Percentiles rank a stretch among this genome's conserved stretches.
phyloP scores from a whole-genome alignment of 2,329 filamentous ascomycete genomes.

The Pseudodiploospora longispora region DNA sequence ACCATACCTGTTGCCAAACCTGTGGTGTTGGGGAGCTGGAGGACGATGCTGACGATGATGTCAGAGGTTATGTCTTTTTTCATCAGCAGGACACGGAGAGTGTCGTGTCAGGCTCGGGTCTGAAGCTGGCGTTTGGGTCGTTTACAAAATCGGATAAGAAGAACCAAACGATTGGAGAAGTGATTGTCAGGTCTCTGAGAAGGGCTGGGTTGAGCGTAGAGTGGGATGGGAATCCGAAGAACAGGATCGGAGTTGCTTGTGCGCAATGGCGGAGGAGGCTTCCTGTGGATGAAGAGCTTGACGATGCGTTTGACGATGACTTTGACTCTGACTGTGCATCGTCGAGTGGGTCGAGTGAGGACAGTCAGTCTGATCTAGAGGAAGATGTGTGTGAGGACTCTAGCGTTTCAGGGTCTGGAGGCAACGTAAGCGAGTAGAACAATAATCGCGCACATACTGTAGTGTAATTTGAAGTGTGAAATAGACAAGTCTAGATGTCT shows the following conservation, averaged over 20 bases:
- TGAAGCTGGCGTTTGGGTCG: background rate
- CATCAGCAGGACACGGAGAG: background rate
- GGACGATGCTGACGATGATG: background rate
- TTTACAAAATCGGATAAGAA: background rate
- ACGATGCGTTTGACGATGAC: constrained; percentile 11
- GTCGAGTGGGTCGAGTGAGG: background rate
- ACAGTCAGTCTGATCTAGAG: background rate
- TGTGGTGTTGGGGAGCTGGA: background rate
- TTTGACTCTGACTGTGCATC: constrained; percentile 8
- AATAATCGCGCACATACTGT: no score
- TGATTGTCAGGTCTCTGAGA: background rate
- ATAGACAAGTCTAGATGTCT: no score
- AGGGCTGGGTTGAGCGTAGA: background rate
- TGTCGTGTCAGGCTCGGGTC: background rate
- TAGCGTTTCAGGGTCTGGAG: no score
- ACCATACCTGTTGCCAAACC: background rate
- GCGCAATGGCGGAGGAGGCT: background rate
- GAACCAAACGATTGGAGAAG: background rate
- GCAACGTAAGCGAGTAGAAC: no score
- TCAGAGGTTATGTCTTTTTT: background rate
- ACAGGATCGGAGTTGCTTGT: background rate
- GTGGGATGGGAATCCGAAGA: background rate
- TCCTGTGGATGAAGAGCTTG: background rate
- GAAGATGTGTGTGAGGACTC: no score
- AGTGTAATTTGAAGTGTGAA: no score